Conservation (phyloP, 805 yeast genomes). For the Zygosaccharomyces kombuchaensis region DNA sequence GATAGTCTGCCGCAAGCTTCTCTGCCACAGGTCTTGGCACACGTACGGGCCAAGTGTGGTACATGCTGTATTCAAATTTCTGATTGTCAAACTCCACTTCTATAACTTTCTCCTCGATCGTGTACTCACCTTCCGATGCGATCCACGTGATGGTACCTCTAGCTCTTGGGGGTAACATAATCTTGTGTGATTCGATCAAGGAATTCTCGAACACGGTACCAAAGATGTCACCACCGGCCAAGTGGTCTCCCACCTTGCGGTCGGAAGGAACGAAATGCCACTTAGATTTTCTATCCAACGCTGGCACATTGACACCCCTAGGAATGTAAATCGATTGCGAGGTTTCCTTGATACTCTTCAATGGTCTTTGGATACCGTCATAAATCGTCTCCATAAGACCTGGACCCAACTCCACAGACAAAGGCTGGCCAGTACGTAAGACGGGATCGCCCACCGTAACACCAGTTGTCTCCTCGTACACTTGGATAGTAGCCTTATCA, state of each 20-base stretch:
- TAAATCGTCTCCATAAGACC: conserved; percentile 99
- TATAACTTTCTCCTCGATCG: conserved; percentile 80
- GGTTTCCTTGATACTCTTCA: conserved; percentile 81
- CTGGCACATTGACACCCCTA: conserved; percentile 96
- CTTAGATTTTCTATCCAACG: conserved; percentile 74
- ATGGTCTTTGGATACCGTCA: conserved; percentile 99
- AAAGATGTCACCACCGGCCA: conserved; percentile 96
- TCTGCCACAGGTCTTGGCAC: conserved; percentile 98
- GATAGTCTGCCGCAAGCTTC: conserved; percentile 88
- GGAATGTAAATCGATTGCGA: conserved; percentile 96
- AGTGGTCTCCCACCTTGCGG: conserved; percentile 86
- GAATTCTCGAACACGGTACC: conserved; percentile 95
- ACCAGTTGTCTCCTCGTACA: conserved; percentile 99
- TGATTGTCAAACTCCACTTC: conserved; percentile 95
- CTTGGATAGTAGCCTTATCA: conserved; percentile 97
- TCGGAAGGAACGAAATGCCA: conserved; percentile 83
- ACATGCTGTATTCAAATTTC: conserved; percentile 78
- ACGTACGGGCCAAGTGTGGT: conserved; percentile 99
- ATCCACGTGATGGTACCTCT: conserved; percentile 92
- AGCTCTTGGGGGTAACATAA: conserved; percentile 95
- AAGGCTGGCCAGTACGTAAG: conserved; percentile 96
- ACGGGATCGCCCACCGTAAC: conserved; percentile 99
- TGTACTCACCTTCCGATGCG: conserved; percentile 87
- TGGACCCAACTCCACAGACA: conserved; percentile 98
- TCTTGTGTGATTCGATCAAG: conserved; percentile 85